Conservation (phyloP, 306 rosid genomes). For the Vigna reflexopilosa region DNA sequence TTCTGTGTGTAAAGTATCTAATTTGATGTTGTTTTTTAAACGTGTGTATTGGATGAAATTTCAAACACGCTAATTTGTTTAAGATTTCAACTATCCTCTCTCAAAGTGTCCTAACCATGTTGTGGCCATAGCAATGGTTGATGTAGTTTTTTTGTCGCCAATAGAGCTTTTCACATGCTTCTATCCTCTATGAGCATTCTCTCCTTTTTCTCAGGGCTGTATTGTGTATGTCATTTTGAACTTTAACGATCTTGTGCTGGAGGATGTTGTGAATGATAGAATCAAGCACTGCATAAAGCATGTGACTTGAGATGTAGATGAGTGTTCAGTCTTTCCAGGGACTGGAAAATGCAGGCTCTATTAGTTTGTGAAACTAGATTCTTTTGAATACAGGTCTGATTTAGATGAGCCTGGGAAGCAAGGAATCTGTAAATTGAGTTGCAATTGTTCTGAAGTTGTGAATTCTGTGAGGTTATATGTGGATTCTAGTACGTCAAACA, state of each 20-base stretch:
- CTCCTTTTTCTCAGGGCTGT: background rate
- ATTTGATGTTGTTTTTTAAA: no score
- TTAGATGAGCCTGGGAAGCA: slow-evolving; percentile 27
- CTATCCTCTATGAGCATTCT: background rate
- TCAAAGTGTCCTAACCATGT: background rate
- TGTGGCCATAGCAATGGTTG: slow-evolving; percentile 19
- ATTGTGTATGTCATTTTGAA: slow-evolving; percentile 37
- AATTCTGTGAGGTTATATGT: background rate
- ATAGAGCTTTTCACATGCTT: background rate
- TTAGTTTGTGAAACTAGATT: slow-evolving; percentile 35
- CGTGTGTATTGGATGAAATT: no score
- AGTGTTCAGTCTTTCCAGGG: slow-evolving; percentile 84
- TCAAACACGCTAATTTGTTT: background rate
- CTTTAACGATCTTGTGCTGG: slow-evolving; percentile 44
- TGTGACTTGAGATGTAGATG: slow-evolving; percentile 75
- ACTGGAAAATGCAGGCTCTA: slow-evolving; percentile 79
- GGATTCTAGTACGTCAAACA: background rate
- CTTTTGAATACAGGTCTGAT: background rate
- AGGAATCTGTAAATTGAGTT: slow-evolving; percentile 28
- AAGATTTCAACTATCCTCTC: background rate
- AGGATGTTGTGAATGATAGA: slow-evolving; percentile 89
- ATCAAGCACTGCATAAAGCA: slow-evolving; percentile 80
- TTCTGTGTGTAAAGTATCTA: no score
- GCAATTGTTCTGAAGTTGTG: slow-evolving; percentile 32
- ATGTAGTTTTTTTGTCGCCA: background rate